Percentiles rank a stretch among this genome's conserved stretches.
phyloP scores from a whole-genome alignment of 1,284 basidiomycete genomes.

The Cystobasidium slooffiae region DNA sequence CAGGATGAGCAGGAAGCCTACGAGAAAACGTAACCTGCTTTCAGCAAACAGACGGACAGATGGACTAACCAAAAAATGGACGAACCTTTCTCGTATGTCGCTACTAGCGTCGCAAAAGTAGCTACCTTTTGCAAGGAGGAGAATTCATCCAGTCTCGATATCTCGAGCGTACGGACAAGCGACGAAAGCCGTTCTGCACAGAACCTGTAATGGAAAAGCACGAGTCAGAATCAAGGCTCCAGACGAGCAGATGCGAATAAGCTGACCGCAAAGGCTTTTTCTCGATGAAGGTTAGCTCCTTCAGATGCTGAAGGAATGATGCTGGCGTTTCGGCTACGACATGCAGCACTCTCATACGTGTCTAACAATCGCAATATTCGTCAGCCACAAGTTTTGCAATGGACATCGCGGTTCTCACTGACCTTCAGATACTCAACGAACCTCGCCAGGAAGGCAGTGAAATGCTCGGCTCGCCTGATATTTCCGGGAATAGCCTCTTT shows the following conservation, averaged over 20 bases:
- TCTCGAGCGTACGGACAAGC: conserved; percentile 87
- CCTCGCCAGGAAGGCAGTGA: conserved; percentile 95
- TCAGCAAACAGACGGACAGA: neutral
- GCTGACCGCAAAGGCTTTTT: conserved; percentile 83
- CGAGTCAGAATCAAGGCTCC: neutral
- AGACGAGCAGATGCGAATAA: neutral
- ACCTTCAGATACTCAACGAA: conserved; percentile 99
- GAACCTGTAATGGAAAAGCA: conserved; percentile 66
- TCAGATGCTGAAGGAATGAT: conserved; percentile 97
- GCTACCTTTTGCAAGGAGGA: conserved; percentile 93
- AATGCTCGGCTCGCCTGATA: conserved; percentile 98
- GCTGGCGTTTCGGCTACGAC: conserved; percentile 99
- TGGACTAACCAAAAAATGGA: neutral
- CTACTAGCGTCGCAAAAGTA: conserved; percentile 91
- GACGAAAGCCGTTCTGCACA: conserved; percentile 95
- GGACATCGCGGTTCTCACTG: conserved; percentile 42
- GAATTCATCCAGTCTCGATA: conserved; percentile 89
- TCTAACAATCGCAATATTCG: conserved; percentile 61
- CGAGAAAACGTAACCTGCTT: neutral
- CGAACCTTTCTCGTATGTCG: conserved; percentile 95
- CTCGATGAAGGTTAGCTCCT: conserved; percentile 99
- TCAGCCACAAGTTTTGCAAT: conserved; percentile 43
- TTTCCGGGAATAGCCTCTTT: conserved; percentile 97
- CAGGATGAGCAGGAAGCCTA: conserved; percentile 93
- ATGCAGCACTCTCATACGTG: conserved; percentile 96